These are phyloP conservation scores for Mitragyna speciosa DNA, from an alignment of 257 asterid genomes.

Conservation along the genomic window DNA sequence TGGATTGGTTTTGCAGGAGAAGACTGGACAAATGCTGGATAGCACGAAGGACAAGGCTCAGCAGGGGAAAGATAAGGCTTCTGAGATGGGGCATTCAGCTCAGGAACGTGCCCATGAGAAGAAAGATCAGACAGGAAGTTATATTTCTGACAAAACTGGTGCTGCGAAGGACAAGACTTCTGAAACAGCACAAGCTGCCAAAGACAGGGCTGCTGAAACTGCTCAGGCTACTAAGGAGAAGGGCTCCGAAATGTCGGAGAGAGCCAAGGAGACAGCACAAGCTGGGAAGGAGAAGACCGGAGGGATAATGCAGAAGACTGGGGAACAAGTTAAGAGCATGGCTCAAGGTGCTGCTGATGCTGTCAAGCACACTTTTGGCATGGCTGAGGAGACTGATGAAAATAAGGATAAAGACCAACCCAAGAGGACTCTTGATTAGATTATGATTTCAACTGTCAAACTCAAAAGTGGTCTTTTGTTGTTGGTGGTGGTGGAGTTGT, in stretches of 20 bases:
- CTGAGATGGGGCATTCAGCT: conserved; percentile 25
- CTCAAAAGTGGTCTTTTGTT: background rate
- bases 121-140: conserved; percentile 24
- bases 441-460: background rate
- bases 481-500: background rate
- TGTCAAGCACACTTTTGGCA: conserved; percentile 53
- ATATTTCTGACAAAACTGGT: conserved; percentile 31
- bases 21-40: conserved; percentile 56
- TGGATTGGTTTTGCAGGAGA: conserved; percentile 39
- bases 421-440: background rate
- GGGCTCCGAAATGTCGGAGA: conserved; percentile 54
- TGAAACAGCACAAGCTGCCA: conserved; percentile 37
- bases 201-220: conserved; percentile 48
- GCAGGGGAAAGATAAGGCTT: conserved; percentile 40
- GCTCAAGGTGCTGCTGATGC: conserved; percentile 77
- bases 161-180: conserved; percentile 37
- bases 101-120: conserved; percentile 20
- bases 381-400: conserved; percentile 31
- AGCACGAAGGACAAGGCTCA: conserved; percentile 51
- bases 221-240: conserved; percentile 68
- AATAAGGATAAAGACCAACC: background rate
- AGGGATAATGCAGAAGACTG: conserved; percentile 55
- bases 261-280: conserved; percentile 57
- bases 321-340: conserved; percentile 63
- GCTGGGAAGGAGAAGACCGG: conserved; percentile 81